These are phyloP conservation scores for Pythium chondricola DNA, from an alignment of 352 stramenopile species.

Conservation along the genomic window DNA sequence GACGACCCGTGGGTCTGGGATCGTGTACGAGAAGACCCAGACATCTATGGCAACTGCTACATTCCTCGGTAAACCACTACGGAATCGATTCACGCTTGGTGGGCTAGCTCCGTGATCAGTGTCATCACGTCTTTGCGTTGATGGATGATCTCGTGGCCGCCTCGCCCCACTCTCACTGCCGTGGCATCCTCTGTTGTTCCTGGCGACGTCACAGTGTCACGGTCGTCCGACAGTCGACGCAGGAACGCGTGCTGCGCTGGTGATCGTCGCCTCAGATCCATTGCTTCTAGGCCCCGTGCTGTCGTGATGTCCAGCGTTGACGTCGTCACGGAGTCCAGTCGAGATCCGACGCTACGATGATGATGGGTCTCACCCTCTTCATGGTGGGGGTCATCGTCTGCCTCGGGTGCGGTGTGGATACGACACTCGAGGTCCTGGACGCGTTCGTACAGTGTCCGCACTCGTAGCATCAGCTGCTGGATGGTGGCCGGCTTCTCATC, in stretches of 20 bases:
- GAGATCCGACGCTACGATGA: too few relatives aligned
- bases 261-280: conserved; percentile 21
- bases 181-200: not conserved
- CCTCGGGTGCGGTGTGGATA: too few relatives aligned
- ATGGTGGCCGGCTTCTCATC: conserved; percentile 31
- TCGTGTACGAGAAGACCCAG: conserved; percentile 50
- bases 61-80: conserved; percentile 30
- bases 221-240: conserved; percentile 22
- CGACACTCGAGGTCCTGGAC: conserved; percentile 30
- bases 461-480: conserved; percentile 29
- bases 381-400: too few relatives aligned
- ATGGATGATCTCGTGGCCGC: conserved; percentile 22
- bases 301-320: conserved; percentile 16
- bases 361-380: too few relatives aligned
- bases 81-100: not conserved
- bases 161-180: not conserved
- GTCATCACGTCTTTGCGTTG: conserved; percentile 28
- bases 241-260: conserved; percentile 66
- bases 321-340: too few relatives aligned
- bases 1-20: conserved; percentile 85
- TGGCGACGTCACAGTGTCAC: not conserved
- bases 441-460: conserved; percentile 27
- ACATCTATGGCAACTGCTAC: conserved; percentile 70
- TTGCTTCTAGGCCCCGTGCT: not conserved
- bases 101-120: conserved; percentile 16